These are phyloP conservation scores for Pythium phragmiticola DNA, from an alignment of 352 stramenopile species.

Conservation along the genomic window DNA sequence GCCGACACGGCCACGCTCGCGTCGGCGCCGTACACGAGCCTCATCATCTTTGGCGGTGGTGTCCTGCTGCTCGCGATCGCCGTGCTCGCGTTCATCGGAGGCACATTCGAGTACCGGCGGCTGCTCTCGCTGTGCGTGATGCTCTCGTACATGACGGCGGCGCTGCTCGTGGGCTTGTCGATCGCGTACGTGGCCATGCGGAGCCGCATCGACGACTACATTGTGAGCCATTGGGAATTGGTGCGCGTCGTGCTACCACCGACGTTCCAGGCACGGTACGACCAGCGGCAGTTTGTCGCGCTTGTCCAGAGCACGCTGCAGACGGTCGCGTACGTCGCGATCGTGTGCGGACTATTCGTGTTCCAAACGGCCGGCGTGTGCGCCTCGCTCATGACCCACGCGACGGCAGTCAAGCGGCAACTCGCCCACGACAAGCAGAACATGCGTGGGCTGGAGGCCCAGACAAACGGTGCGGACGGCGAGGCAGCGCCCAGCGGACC, in stretches of 20 bases:
- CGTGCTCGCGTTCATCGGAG: constrained; percentile 65
- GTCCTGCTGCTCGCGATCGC: constrained; percentile 53
- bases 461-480: constrained; percentile 11
- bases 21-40: constrained; percentile 67
- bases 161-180: constrained; percentile 46
- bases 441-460: constrained; percentile 33
- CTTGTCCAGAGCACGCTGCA: constrained; percentile 60
- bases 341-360: constrained; percentile 60
- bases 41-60: constrained; percentile 62
- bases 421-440: constrained; percentile 51
- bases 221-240: constrained; percentile 54
- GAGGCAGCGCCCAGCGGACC: background rate
- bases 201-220: constrained; percentile 47
- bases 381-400: constrained; percentile 53
- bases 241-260: constrained; percentile 65
- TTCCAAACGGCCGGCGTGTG: constrained; percentile 50
- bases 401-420: constrained; percentile 53
- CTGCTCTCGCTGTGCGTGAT: constrained; percentile 70
- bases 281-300: constrained; percentile 57
- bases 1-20: constrained; percentile 60
- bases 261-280: constrained; percentile 65
- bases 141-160: constrained; percentile 52
- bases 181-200: constrained; percentile 59
- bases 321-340: constrained; percentile 50
- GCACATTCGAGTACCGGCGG: constrained; percentile 75